Conservation (phyloP, 352 stramenopile species). For the Phytophthora uliginosa region DNA sequence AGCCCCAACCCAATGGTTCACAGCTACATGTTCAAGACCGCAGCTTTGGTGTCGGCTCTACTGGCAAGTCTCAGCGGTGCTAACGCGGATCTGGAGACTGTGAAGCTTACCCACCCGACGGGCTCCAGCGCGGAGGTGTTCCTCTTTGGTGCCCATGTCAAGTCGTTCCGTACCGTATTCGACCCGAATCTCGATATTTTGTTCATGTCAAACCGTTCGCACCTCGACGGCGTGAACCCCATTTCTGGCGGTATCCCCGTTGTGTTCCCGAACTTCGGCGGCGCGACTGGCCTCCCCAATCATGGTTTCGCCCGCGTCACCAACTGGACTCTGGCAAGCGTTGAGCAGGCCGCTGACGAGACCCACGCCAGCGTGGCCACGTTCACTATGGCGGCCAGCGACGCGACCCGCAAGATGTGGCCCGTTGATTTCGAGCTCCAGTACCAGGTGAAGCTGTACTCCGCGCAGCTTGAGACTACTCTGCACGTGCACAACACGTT, state of each 20-base stretch:
- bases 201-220: neutral
- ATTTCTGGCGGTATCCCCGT: neutral
- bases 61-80: slow-evolving; percentile 11
- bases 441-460: slow-evolving; percentile 3
- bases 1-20: slow-evolving; percentile 21
- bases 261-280: slow-evolving; percentile 1
- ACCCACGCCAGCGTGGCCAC: neutral
- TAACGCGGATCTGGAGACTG: slow-evolving; percentile 52
- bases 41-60: slow-evolving; percentile 26
- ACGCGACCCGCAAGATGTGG: neutral
- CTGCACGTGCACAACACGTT: neutral
- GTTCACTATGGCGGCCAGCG: neutral
- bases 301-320: neutral
- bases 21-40: slow-evolving; percentile 28
- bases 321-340: neutral
- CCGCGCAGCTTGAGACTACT: neutral
- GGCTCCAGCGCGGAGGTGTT: neutral
- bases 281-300: neutral
- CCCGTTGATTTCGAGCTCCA: neutral
- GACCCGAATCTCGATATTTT: neutral
- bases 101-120: slow-evolving; percentile 17
- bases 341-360: neutral
- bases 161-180: neutral
- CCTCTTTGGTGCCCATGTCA: neutral
- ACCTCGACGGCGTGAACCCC: neutral